A percentile compares a stretch with the other conserved stretches of the same genome.
These are phyloP conservation scores for Microdochium bolleyi DNA, from an alignment of 2,329 filamentous ascomycete species.

Conservation along the genomic window DNA sequence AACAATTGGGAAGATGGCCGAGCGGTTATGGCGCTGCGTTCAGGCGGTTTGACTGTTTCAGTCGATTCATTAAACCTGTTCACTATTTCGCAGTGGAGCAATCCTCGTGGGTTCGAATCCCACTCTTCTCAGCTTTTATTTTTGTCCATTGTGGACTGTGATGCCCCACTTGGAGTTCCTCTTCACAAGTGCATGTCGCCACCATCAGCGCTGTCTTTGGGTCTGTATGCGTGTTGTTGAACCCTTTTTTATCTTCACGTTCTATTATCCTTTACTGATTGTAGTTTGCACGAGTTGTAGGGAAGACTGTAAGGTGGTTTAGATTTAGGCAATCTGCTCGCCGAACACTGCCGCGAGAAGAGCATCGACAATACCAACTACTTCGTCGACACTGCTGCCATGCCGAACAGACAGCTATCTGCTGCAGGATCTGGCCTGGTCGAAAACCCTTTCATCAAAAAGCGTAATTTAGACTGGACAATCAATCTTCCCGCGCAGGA, in stretches of 20 bases:
- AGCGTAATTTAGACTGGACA: conserved; percentile 34
- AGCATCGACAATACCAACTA: too few species aligned
- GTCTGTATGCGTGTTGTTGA: too few species aligned
- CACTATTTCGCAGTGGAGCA: conserved; percentile 21
- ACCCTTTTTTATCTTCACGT: too few species aligned
- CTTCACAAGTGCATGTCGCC: too few species aligned
- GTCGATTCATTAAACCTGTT: background rate
- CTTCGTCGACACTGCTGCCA: too few species aligned
- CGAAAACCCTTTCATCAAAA: conserved; percentile 38
- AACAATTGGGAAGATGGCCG: conserved; percentile 17
- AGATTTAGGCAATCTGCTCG: too few species aligned
- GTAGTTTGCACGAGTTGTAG: too few species aligned
- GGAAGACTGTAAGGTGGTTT: too few species aligned
- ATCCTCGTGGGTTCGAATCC: conserved; percentile 32
- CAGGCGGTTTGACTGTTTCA: conserved; percentile 12
- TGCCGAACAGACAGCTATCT: background rate
- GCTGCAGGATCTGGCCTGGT: conserved; percentile 16
- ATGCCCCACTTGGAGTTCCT: too few species aligned
- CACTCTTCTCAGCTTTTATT: conserved; percentile 22
- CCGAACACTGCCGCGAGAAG: too few species aligned
- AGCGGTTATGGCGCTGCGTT: conserved; percentile 25
- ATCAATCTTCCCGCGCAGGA: conserved; percentile 10
- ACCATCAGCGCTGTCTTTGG: too few species aligned
- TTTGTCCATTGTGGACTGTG: conserved; percentile 1
- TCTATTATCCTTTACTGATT: too few species aligned